Conservation (phyloP, 1,284 basidiomycete species). For the Tetrapyrgos nigripes region DNA sequence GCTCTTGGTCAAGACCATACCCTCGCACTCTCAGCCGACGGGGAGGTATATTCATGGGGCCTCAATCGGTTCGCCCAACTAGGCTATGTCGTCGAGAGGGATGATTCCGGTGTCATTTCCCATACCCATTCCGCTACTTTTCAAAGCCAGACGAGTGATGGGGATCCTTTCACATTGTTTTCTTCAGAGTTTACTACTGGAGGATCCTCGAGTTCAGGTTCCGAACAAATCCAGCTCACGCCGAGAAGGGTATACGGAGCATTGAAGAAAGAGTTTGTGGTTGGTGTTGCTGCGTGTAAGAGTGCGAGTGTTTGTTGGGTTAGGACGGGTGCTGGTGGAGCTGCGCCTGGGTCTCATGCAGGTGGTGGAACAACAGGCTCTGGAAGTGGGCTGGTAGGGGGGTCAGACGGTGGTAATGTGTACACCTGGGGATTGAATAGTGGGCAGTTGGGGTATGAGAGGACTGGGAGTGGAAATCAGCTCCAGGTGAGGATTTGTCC, state of each 20-base stretch:
- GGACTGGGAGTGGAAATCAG: slow-evolving; percentile 8
- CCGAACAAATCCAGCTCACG: slow-evolving; percentile 16
- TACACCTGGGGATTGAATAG: slow-evolving; percentile 97
- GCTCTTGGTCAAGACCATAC: slow-evolving; percentile 96
- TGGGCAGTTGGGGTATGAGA: slow-evolving; percentile 83
- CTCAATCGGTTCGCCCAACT: slow-evolving; percentile 88
- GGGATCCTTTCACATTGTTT: slow-evolving; percentile 47
- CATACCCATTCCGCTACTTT: slow-evolving; percentile 61
- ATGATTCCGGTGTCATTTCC: slow-evolving; percentile 53
- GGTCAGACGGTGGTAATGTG: slow-evolving; percentile 56
- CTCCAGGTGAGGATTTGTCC: slow-evolving; percentile 1
- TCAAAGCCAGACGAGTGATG: slow-evolving; percentile 50
- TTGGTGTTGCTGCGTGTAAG: slow-evolving; percentile 89
- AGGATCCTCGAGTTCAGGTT: neutral
- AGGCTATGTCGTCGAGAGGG: slow-evolving; percentile 83
- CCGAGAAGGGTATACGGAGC: slow-evolving; percentile 50
- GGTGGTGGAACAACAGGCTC: neutral
- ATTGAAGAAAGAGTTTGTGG: slow-evolving; percentile 82
- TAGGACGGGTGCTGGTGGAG: slow-evolving; percentile 1
- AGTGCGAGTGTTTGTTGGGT: slow-evolving; percentile 94
- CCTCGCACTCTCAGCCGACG: slow-evolving; percentile 79
- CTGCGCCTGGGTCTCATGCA: neutral
- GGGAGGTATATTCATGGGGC: slow-evolving; percentile 92
- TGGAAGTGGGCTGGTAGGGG: slow-evolving; percentile 20
- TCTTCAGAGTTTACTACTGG: neutral